These are phyloP conservation scores for Gelatoporia subvermispora DNA, from an alignment of 768 basidiomycete genomes.

Conservation along the genomic window DNA sequence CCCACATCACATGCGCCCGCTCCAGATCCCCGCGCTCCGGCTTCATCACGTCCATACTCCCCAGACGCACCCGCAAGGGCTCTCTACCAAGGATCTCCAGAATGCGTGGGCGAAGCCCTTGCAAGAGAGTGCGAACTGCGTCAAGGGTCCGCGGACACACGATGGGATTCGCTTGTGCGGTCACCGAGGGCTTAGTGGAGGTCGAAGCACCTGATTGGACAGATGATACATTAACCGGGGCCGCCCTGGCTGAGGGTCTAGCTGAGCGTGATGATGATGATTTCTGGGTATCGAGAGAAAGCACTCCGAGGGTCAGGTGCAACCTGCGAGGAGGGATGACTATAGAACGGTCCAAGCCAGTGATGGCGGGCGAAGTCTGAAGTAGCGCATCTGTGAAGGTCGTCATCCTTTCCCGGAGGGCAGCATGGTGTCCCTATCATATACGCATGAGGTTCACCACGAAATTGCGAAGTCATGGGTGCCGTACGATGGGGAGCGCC, in stretches of 20 bases:
- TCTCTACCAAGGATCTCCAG: constrained; percentile 31
- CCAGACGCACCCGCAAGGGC: constrained; percentile 37
- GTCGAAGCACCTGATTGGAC: too few species aligned
- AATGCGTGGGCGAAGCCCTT: constrained; percentile 31
- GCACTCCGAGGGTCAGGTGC: constrained; percentile 73
- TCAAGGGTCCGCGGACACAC: constrained; percentile 12
- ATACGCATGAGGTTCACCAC: too few species aligned
- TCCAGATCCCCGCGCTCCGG: constrained; percentile 30
- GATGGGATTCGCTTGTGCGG: too few species aligned
- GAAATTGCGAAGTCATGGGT: too few species aligned
- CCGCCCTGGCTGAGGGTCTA: too few species aligned
- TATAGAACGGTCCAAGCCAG: constrained; percentile 58
- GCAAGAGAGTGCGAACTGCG: constrained; percentile 21
- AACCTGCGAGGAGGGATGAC: constrained; percentile 52
- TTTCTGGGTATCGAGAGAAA: constrained; percentile 41
- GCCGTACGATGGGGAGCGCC: constrained; percentile 17
- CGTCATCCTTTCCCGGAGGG: constrained; percentile 20
- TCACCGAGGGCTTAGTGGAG: too few species aligned
- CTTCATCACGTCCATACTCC: constrained; percentile 47
- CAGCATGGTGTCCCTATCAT: too few species aligned
- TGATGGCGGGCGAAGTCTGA: constrained; percentile 24
- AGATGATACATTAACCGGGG: too few species aligned
- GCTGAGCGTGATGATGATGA: neutral
- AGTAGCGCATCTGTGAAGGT: constrained; percentile 28
- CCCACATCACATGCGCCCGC: constrained; percentile 52